Evolutionary conservation across 768 basidiomycete species (phyloP).

Genomic region (Termitomyces heimii): DNA sequence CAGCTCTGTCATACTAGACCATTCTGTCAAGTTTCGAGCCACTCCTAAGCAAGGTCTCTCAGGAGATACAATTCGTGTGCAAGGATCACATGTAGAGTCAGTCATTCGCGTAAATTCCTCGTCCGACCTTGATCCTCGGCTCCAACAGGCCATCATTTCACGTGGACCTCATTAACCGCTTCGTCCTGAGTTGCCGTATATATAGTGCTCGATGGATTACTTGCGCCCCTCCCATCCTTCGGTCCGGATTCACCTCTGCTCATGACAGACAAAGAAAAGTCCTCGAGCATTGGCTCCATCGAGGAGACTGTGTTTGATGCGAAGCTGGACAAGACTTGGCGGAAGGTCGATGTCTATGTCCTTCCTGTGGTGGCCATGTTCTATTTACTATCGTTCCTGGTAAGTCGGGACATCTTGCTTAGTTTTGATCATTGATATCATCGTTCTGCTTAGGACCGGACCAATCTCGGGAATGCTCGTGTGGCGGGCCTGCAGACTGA

Average conservation of each 20-base stretch:
- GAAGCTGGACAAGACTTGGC: constrained; percentile 29
- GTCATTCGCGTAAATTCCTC: not conserved
- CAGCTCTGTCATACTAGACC: too few species aligned
- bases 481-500: not conserved
- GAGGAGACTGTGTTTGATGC: constrained; percentile 12
- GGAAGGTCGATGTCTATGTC: constrained; percentile 29
- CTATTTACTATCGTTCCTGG: constrained; percentile 33
- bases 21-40: not conserved
- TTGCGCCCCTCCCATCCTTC: not conserved
- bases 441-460: not conserved
- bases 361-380: constrained; percentile 29
- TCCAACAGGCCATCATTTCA: not conserved
- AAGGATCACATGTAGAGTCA: not conserved
- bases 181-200: not conserved
- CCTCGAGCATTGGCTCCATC: not conserved
- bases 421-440: constrained; percentile 27
- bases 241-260: not conserved
- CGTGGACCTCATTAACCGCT: not conserved
- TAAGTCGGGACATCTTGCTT: constrained; percentile 29
- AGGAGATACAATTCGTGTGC: not conserved
- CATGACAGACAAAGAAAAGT: not conserved
- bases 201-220: not conserved
- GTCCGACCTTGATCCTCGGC: not conserved
- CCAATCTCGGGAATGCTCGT: not conserved
- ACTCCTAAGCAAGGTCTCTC: not conserved